These are phyloP conservation scores for Ophiobolus disseminans DNA, from an alignment of 2,329 filamentous ascomycete species.

Conservation along the genomic window DNA sequence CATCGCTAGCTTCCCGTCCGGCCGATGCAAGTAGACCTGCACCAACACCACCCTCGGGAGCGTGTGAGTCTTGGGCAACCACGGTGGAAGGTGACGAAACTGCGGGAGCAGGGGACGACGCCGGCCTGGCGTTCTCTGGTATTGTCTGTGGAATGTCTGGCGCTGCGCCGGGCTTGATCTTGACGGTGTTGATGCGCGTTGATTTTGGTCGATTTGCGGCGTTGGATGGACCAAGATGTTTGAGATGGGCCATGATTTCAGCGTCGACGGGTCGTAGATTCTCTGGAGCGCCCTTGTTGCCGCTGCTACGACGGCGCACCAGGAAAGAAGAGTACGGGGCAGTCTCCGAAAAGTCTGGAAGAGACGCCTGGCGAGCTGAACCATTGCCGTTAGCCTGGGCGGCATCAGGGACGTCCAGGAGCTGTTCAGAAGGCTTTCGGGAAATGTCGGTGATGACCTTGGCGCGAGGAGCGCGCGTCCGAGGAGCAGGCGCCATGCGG, in stretches of 20 bases:
- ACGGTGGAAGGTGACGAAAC: slow-evolving; percentile 14
- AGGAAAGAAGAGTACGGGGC: slow-evolving; percentile 49
- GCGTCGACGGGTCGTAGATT: slow-evolving; percentile 60
- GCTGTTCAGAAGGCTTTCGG: slow-evolving; percentile 34
- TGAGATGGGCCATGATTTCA: slow-evolving; percentile 66
- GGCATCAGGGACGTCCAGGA: slow-evolving; percentile 23
- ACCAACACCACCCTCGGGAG: slow-evolving; percentile 60
- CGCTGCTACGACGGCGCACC: slow-evolving; percentile 55
- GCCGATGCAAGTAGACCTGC: slow-evolving; percentile 62
- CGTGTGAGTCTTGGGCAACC: slow-evolving; percentile 36
- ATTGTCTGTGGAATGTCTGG: slow-evolving; percentile 58
- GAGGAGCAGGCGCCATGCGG: slow-evolving; percentile 83
- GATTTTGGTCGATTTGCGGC: slow-evolving; percentile 65
- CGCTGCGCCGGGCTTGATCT: slow-evolving; percentile 71
- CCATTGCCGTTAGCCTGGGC: slow-evolving; percentile 24
- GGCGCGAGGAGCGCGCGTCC: slow-evolving; percentile 69
- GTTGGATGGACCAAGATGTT: slow-evolving; percentile 70
- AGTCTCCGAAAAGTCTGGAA: slow-evolving; percentile 34
- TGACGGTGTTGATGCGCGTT: slow-evolving; percentile 68
- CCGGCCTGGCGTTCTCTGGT: slow-evolving; percentile 48
- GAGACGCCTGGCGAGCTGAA: slow-evolving; percentile 36
- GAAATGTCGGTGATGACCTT: slow-evolving; percentile 57
- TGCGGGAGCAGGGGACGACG: slow-evolving; percentile 23
- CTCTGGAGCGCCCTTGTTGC: slow-evolving; percentile 41
- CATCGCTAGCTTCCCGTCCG: slow-evolving; percentile 68